A percentile compares a stretch with the other conserved stretches of the same genome.
Conservation (phyloP, 2,329 filamentous ascomycete species). For the Leptographium wingfieldii region DNA sequence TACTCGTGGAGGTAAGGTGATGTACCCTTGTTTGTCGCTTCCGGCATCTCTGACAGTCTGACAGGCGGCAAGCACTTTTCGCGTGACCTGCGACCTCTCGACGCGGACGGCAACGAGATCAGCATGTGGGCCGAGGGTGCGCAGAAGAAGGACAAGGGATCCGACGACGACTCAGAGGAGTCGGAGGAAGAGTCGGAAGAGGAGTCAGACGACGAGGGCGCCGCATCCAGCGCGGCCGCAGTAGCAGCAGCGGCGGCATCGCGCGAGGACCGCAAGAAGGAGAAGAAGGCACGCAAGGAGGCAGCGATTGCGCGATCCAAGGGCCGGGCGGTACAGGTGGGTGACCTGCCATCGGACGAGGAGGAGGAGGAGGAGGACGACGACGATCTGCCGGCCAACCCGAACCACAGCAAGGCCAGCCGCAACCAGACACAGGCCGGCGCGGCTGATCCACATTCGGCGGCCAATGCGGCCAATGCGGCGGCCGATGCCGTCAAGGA, state of each 20-base stretch:
- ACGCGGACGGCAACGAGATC: slow-evolving; percentile 77
- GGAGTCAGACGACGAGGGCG: slow-evolving; percentile 18
- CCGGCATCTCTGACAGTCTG: background rate
- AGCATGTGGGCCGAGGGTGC: slow-evolving; percentile 70
- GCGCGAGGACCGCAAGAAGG: slow-evolving; percentile 84
- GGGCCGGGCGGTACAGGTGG: slow-evolving; percentile 60
- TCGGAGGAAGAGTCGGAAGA: slow-evolving; percentile 30
- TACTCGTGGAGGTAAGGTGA: slow-evolving; percentile 66
- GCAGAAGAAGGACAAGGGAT: slow-evolving; percentile 20
- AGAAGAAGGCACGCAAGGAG: slow-evolving; percentile 62
- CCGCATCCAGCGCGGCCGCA: slow-evolving; percentile 33
- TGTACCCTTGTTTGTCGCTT: background rate
- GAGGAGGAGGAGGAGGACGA: slow-evolving; percentile 33
- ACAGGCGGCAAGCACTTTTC: slow-evolving; percentile 92
- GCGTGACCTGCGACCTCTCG: slow-evolving; percentile 74
- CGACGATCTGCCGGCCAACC: slow-evolving; percentile 69
- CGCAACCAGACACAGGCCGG: slow-evolving; percentile 35
- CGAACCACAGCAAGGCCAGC: slow-evolving; percentile 74
- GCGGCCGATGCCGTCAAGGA: slow-evolving; percentile 44
- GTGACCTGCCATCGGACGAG: slow-evolving; percentile 69
- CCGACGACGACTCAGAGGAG: slow-evolving; percentile 33
- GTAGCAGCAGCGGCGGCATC: slow-evolving; percentile 32
- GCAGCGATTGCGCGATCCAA: slow-evolving; percentile 51
- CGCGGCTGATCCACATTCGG: background rate
- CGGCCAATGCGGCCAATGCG: slow-evolving; percentile 23